These are phyloP conservation scores for Pseudocercospora pini-densiflorae DNA, from an alignment of 2,329 filamentous ascomycete species.

Conservation along the genomic window DNA sequence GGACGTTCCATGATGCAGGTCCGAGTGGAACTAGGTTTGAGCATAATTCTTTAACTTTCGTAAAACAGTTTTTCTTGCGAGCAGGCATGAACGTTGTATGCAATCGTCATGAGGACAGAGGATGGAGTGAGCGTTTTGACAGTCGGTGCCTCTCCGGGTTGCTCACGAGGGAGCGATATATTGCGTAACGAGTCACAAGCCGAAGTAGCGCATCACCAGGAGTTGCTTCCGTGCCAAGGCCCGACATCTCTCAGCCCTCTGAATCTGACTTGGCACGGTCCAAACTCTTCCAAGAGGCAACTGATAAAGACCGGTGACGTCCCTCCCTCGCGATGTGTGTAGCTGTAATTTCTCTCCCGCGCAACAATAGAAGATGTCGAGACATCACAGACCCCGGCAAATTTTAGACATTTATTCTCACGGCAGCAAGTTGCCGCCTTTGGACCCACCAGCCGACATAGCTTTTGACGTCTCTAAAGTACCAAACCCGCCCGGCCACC, in stretches of 20 bases:
- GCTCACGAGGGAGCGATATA: background rate
- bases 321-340: background rate
- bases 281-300: background rate
- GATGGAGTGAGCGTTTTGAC: background rate
- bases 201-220: background rate
- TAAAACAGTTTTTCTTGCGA: background rate
- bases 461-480: conserved; percentile 5
- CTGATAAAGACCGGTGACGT: background rate
- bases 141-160: background rate
- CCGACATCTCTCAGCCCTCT: background rate
- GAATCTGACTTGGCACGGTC: background rate
- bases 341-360: background rate
- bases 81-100: background rate
- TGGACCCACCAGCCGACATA: conserved; percentile 4
- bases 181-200: background rate
- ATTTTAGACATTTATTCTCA: background rate
- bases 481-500: background rate
- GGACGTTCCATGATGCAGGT: background rate
- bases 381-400: background rate
- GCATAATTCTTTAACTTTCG: background rate
- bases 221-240: background rate
- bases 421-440: conserved; percentile 4
- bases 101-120: too few relatives aligned
- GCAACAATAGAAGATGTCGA: background rate
- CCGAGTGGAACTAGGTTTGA: background rate